A percentile compares a stretch with the other conserved stretches of the same genome.
phyloP scores from a whole-genome alignment of 331 rosid genomes.

The Quercus lobata region DNA sequence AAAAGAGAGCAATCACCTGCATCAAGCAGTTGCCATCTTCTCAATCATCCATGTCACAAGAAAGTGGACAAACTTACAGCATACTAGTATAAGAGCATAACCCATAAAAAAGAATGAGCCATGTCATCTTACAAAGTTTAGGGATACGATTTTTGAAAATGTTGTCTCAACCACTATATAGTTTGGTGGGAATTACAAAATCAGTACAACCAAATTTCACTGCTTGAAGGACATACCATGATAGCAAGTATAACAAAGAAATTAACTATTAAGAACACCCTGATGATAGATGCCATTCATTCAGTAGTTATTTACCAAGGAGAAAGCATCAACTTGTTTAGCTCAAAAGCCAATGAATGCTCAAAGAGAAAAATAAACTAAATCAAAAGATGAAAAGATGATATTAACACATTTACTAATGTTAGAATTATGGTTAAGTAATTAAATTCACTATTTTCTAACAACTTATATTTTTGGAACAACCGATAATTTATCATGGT shows the following conservation, averaged over 20 bases:
- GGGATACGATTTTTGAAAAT: background rate
- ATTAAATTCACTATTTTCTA: too few species aligned
- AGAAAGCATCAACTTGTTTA: too few species aligned
- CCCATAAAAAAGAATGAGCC: background rate
- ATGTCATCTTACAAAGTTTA: background rate
- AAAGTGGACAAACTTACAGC: conserved; percentile 9
- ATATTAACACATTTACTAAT: too few species aligned
- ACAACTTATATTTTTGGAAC: too few species aligned
- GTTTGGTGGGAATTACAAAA: background rate
- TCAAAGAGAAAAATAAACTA: too few species aligned
- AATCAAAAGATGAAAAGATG: too few species aligned
- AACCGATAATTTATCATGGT: too few species aligned
- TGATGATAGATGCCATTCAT: background rate
- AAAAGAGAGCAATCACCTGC: conserved; percentile 81
- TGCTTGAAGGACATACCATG: background rate
- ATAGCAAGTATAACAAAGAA: background rate
- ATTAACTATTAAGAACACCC: background rate
- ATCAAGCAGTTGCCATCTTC: conserved; percentile 19
- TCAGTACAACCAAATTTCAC: background rate
- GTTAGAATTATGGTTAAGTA: too few species aligned
- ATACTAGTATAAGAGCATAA: background rate
- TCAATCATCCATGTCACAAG: conserved; percentile 16
- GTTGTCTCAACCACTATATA: background rate
- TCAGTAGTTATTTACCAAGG: too few species aligned
- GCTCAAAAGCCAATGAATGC: too few species aligned